Evolutionary conservation across 495 filamentous ascomycete species (phyloP).

Genomic region (Penicillium paxilli): DNA sequence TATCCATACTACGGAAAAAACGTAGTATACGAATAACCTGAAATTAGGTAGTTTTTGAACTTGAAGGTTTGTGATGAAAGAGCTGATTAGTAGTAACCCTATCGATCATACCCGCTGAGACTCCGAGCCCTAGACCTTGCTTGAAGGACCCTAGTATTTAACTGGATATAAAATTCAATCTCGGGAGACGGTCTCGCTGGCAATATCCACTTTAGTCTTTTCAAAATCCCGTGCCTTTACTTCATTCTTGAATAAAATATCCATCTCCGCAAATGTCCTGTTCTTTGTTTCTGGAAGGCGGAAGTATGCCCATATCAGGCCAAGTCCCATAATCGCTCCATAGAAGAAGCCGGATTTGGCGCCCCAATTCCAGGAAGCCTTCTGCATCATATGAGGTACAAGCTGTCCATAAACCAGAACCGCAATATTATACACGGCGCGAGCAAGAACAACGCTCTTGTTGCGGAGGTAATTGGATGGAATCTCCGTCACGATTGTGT

Average conservation of each 20-base stretch:
- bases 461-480: constrained; percentile 63
- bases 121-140: too few relatives aligned
- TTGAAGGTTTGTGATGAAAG: too few relatives aligned
- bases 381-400: constrained; percentile 65
- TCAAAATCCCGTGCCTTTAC: constrained; percentile 8
- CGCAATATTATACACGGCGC: constrained; percentile 65
- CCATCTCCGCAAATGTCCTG: constrained; percentile 60
- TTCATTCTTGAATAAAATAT: constrained; percentile 33
- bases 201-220: constrained; percentile 9
- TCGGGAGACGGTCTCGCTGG: constrained; percentile 5
- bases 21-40: too few relatives aligned
- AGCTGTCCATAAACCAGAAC: constrained; percentile 61
- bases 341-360: constrained; percentile 69
- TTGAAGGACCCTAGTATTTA: too few relatives aligned
- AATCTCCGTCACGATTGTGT: constrained; percentile 68
- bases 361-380: constrained; percentile 64
- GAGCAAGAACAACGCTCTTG: constrained; percentile 63
- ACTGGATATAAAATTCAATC: background rate
- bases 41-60: too few relatives aligned
- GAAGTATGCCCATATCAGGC: constrained; percentile 65
- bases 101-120: too few relatives aligned
- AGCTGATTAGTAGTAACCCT: too few relatives aligned
- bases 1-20: too few relatives aligned
- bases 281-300: constrained; percentile 65
- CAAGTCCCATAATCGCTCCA: constrained; percentile 61